Evolutionary conservation across 495 filamentous ascomycete genomes (phyloP).

Genomic region (Choiromyces venosus): DNA sequence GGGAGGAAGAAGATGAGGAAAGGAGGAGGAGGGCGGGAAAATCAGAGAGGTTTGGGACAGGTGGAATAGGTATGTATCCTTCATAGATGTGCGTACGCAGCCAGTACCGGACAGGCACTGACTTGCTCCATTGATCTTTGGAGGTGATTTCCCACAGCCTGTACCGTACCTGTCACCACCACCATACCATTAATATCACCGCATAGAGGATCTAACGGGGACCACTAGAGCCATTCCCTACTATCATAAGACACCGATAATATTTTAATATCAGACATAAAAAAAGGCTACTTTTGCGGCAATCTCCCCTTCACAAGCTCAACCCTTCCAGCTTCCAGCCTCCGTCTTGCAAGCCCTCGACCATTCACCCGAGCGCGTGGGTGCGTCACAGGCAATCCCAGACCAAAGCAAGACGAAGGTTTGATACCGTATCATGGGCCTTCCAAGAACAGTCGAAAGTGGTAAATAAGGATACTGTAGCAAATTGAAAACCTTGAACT

Average conservation of each 20-base stretch:
- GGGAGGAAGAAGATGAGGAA: background rate
- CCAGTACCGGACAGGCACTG: too few relatives aligned
- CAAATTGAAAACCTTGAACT: slow-evolving; percentile 1
- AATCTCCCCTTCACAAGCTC: background rate
- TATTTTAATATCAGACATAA: background rate
- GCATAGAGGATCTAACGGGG: background rate
- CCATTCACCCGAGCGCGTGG: slow-evolving; percentile 12
- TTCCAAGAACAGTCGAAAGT: background rate
- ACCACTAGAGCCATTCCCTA: background rate
- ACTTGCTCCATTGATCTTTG: background rate
- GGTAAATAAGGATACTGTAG: background rate
- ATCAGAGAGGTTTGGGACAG: background rate
- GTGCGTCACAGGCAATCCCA: slow-evolving; percentile 13
- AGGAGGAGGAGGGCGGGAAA: background rate
- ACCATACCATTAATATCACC: background rate
- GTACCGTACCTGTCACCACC: background rate
- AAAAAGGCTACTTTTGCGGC: background rate
- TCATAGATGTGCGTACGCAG: background rate
- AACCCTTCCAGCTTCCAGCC: background rate
- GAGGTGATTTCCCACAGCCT: background rate
- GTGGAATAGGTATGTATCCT: background rate
- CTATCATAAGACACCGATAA: background rate
- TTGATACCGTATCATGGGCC: background rate
- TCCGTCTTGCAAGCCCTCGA: background rate
- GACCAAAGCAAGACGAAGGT: slow-evolving; percentile 12